Evolutionary conservation across 2,329 filamentous ascomycete genomes (phyloP), one percentile per base, ranked within the genome.

Genomic region (Incumbomyces delicatus): DNA sequence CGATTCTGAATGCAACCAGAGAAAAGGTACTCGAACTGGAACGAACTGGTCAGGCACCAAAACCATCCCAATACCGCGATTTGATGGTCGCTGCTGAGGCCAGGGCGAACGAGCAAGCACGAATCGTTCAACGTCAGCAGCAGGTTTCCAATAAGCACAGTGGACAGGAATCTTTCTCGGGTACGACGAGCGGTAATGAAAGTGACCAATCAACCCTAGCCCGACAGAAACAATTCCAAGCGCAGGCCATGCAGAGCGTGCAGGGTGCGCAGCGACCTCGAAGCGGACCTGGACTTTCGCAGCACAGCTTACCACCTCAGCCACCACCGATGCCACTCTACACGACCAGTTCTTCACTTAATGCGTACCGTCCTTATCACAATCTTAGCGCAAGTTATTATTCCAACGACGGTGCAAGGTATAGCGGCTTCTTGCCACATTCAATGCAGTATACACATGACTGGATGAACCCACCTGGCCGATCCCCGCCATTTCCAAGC

Each of bases 121-220:
- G 54, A n/a, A 56, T 57, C 22, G 44, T 57, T n/a, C 55, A 57
- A 35, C 52, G 54, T 39, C 54, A 56, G 35, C 52, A 56, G 33
- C n/a, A 20, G 3, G 46, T 42, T 17, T 51, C 50, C 35, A 52
- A 51, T 39, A 50, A 55, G 20, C 41, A 56, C 14, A 50, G 47
- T 31, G 32, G 33, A 16, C 48, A 47, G 20, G 38, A 7, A 6
- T 34, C 29, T 12, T 40, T 43, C 32, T 12, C 39, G 2, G 32
- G 14, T 5, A 8, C 42, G 12, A 6, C 20, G 7, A 17, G n/a
- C 22, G 34, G 34, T 13, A 57, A 55, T 34, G 54, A 52, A 14
- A 55, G 56, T 41, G 55, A 56, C 36, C 52, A 51, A 16, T 52
- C 52, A 10, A 50, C 54, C 10, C 51, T 54, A 10, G 50, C 56